These are phyloP conservation scores for Nidula microcarpa DNA, from an alignment of 768 basidiomycete species.

Conservation along the genomic window DNA sequence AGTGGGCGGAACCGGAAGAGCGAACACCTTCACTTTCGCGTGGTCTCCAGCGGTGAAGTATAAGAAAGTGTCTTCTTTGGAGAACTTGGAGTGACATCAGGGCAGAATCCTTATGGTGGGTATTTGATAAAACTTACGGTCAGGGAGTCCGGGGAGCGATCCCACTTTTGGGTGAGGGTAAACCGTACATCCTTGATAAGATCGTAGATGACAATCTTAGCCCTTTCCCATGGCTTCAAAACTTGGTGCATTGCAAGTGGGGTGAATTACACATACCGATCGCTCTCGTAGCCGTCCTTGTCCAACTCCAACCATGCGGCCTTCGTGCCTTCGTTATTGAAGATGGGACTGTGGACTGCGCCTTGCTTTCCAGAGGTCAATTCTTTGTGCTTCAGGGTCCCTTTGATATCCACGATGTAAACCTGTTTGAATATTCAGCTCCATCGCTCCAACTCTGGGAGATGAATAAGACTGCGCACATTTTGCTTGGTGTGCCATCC, in stretches of 20 bases:
- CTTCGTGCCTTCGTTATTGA: conserved; percentile 64
- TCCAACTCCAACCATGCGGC: conserved; percentile 88
- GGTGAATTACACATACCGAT: conserved; percentile 43
- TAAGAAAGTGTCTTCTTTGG: conserved; percentile 61
- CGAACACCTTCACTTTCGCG: conserved; percentile 74
- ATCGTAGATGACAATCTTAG: conserved; percentile 79
- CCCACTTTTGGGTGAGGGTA: conserved; percentile 82
- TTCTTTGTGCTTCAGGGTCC: conserved; percentile 49
- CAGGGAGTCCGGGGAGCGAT: conserved; percentile 67
- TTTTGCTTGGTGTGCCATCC: conserved; percentile 91
- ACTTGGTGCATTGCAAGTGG: not conserved
- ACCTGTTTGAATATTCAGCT: conserved; percentile 36
- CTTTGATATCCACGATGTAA: conserved; percentile 62
- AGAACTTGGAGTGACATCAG: conserved; percentile 50
- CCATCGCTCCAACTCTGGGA: no score
- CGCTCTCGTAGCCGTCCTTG: conserved; percentile 86
- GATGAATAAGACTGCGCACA: conserved; percentile 29
- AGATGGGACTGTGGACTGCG: conserved; percentile 70
- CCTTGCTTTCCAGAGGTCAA: conserved; percentile 85
- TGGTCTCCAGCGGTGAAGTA: conserved; percentile 78
- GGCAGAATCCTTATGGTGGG: no score
- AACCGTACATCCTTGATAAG: conserved; percentile 61
- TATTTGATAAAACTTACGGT: conserved; percentile 36
- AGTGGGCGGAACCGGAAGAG: conserved; percentile 62
- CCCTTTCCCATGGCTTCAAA: conserved; percentile 29